phyloP scores from a whole-genome alignment of 2,329 filamentous ascomycete genomes.

The Colletotrichum sansevieriae region DNA sequence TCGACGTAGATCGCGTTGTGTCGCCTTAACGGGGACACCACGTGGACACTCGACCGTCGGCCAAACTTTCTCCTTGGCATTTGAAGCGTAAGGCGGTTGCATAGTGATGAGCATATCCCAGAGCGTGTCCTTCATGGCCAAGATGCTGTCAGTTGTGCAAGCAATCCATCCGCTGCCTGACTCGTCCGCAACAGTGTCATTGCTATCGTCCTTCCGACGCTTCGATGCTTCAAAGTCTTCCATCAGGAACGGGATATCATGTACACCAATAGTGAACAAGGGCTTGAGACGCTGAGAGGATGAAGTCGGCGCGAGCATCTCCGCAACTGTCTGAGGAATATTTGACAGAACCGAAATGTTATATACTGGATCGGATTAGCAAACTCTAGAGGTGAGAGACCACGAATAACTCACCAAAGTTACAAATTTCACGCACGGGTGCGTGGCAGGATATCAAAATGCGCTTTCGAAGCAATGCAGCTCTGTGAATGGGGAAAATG shows the following conservation, averaged over 20 bases:
- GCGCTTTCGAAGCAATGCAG: slow-evolving; percentile 86
- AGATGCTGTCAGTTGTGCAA: slow-evolving; percentile 94
- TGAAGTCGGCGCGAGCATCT: slow-evolving; percentile 74
- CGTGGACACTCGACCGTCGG: slow-evolving; percentile 79
- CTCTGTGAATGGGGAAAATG: slow-evolving; percentile 90
- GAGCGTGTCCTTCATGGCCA: slow-evolving; percentile 85
- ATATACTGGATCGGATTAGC: slow-evolving; percentile 74
- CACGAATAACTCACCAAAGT: slow-evolving; percentile 76
- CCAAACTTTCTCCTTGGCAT: slow-evolving; percentile 75
- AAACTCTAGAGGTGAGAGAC: neutral
- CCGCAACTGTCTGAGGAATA: slow-evolving; percentile 80
- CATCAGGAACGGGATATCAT: slow-evolving; percentile 87
- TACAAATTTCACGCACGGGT: slow-evolving; percentile 86
- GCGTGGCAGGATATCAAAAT: slow-evolving; percentile 89
- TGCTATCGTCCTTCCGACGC: slow-evolving; percentile 51
- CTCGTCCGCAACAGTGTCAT: slow-evolving; percentile 59
- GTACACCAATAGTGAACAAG: slow-evolving; percentile 93
- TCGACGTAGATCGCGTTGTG: slow-evolving; percentile 88
- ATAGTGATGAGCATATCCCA: slow-evolving; percentile 93
- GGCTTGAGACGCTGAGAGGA: slow-evolving; percentile 78
- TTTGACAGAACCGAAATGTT: slow-evolving; percentile 93
- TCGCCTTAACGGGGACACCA: slow-evolving; percentile 80
- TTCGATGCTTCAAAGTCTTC: slow-evolving; percentile 67
- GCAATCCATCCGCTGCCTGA: slow-evolving; percentile 84
- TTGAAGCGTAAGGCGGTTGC: slow-evolving; percentile 71